Base-by-base conservation (phyloP, 2,329 filamentous ascomycete species). In the Ciborinia camelliae region DNA sequence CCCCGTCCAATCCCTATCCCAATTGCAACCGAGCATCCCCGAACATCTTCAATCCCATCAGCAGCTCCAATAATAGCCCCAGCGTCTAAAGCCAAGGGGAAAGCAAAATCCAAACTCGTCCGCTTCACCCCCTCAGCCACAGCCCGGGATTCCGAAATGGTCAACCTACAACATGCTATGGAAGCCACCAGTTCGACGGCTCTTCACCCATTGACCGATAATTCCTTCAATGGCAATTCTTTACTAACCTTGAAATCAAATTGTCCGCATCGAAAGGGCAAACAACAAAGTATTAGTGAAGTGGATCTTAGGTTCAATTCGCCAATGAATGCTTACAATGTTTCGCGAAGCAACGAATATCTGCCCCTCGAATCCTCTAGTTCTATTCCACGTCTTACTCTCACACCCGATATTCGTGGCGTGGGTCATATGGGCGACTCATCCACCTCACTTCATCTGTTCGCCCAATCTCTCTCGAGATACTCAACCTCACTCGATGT, bases 111-210 rank as follows among this genome's bases (percentile, higher is more conserved):
- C 3, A 61, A 62, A 48, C 43, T 48, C 1, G 63, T 63, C 20
- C 58, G 63, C 3, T 65, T 65, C 15, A 65, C 57, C 6, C 51
- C 57, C 30, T 65, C 63, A 6, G 58, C 63, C 20, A 62, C 58
- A 26, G 63, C 63, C 3, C 58, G 63, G 15, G 63, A 65, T 48
- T 62, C 58, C 10, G 63, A 65, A 37, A 51, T 62, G 50, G 9
- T 30, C 1, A 65, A 62, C 32, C 15, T 65, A 2, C 63, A 51
- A 35, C 51, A 54, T 50, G 63, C 63, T 3, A 62, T 65, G 23
- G 63, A 62, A 28, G 63, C 63, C 26, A 65, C 58, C n/a, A 62
- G 41, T 26, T 53, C 28, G n/a, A 62, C 58, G 8, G 58, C 58
- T 30, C 30, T 54, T 23, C 63, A 62, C 14, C 63, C 63, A 15